These are phyloP conservation scores for Leccinum fallax DNA, from an alignment of 1,284 basidiomycete species.

Conservation along the genomic window DNA sequence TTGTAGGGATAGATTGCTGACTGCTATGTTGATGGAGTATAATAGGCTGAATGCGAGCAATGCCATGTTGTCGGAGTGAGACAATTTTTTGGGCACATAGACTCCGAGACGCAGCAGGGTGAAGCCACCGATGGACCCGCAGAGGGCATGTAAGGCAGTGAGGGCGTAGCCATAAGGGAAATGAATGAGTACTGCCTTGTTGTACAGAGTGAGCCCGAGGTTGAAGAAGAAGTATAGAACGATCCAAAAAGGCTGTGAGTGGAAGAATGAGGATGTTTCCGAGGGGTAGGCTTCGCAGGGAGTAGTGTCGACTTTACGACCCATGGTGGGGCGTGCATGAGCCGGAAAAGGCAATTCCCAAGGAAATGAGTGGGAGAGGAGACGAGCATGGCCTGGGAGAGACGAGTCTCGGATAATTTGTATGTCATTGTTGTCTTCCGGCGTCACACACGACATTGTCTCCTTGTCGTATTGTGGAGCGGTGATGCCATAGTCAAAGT, in stretches of 20 bases:
- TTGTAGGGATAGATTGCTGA: slow-evolving; percentile 87
- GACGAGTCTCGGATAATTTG: background rate
- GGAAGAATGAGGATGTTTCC: slow-evolving; percentile 24
- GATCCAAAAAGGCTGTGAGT: slow-evolving; percentile 63
- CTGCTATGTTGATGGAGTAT: slow-evolving; percentile 90
- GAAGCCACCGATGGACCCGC: slow-evolving; percentile 79
- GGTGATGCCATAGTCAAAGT: slow-evolving; percentile 27
- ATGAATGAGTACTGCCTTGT: slow-evolving; percentile 85
- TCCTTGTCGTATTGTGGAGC: slow-evolving; percentile 3
- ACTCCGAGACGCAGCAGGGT: slow-evolving; percentile 60
- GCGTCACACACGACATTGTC: slow-evolving; percentile 7
- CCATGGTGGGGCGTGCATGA: slow-evolving; percentile 3
- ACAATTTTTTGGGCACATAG: slow-evolving; percentile 65
- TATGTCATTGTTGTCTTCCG: slow-evolving; percentile 1
- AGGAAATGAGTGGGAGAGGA: slow-evolving; percentile 16
- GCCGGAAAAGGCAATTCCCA: slow-evolving; percentile 27
- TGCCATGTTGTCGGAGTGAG: slow-evolving; percentile 58
- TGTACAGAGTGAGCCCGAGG: slow-evolving; percentile 87
- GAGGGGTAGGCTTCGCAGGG: slow-evolving; percentile 7
- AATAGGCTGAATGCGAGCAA: slow-evolving; percentile 81
- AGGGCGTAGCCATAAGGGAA: slow-evolving; percentile 95
- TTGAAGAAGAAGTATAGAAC: slow-evolving; percentile 87
- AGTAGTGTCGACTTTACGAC: background rate
- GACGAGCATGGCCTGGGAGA: background rate
- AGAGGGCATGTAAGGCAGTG: slow-evolving; percentile 85